Evolutionary conservation across 1,284 basidiomycete species (phyloP).

Genomic region (Bjerkandera adusta): DNA sequence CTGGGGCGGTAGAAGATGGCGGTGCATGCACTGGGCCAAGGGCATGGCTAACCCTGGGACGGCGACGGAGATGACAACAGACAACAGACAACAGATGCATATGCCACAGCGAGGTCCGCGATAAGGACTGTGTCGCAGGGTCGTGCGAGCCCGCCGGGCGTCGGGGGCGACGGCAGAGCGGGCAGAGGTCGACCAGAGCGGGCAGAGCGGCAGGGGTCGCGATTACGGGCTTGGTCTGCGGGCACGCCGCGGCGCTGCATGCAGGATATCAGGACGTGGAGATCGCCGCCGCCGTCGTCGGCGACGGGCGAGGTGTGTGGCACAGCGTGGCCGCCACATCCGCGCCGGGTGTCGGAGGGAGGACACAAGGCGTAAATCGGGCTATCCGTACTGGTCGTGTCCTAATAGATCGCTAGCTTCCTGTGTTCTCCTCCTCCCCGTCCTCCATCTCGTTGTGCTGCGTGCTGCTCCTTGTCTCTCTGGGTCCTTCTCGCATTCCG

Average conservation of each 20-base stretch:
- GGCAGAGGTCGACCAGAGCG: not conserved
- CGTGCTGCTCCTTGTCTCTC: not conserved
- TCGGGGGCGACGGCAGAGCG: not conserved
- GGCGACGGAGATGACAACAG: not conserved
- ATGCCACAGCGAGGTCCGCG: not conserved
- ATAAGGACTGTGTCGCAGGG: not conserved
- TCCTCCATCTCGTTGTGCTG: not conserved
- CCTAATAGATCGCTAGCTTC: not conserved
- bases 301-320: too few species aligned
- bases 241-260: not conserved
- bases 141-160: not conserved
- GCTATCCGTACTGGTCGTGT: not conserved
- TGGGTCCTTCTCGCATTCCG: not conserved
- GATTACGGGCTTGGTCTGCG: not conserved
- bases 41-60: not conserved
- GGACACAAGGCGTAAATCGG: not conserved
- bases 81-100: not conserved
- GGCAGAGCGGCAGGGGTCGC: not conserved
- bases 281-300: too few species aligned
- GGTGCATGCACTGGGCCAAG: not conserved
- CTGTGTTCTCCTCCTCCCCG: not conserved
- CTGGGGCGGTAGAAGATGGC: not conserved
- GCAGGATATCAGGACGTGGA: slow-evolving; percentile 1
- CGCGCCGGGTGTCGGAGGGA: too few species aligned
- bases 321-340: too few species aligned